Evolutionary conservation across 2,329 filamentous ascomycete genomes (phyloP).

Genomic region (Hypoxylon sp.): DNA sequence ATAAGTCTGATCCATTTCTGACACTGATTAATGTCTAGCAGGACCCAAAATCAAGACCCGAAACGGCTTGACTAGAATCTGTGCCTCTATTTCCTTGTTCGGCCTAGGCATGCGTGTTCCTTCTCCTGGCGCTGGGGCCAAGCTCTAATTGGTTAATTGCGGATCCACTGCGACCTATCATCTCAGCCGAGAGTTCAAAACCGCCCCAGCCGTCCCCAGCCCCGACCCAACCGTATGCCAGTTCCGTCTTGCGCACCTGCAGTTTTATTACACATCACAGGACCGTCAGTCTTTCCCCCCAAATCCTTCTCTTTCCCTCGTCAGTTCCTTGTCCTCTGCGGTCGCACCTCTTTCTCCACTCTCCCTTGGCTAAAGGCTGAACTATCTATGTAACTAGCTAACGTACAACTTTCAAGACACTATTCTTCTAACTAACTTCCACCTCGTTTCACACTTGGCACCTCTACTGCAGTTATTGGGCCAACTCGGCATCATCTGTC

Average conservation of each 20-base stretch:
- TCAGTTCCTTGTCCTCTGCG: constrained; percentile 28
- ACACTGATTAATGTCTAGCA: neutral
- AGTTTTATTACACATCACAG: constrained; percentile 41
- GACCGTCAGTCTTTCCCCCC: constrained; percentile 25
- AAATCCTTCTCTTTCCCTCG: constrained; percentile 25
- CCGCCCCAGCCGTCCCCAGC: constrained; percentile 33
- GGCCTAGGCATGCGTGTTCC: constrained; percentile 25
- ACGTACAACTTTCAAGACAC: constrained; percentile 32
- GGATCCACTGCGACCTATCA: constrained; percentile 33
- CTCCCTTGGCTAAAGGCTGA: constrained; percentile 36
- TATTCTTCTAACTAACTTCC: constrained; percentile 36
- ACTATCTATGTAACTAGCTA: constrained; percentile 24
- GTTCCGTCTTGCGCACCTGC: constrained; percentile 30
- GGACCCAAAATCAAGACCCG: constrained; percentile 37
- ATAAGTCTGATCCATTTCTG: neutral
- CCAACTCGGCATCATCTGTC: constrained; percentile 31
- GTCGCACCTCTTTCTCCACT: constrained; percentile 45
- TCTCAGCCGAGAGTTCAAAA: constrained; percentile 29
- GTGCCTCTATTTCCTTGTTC: constrained; percentile 34
- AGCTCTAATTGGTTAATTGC: constrained; percentile 34
- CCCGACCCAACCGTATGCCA: constrained; percentile 28
- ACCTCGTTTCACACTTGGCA: constrained; percentile 33
- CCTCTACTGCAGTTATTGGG: constrained; percentile 16
- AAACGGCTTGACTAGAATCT: constrained; percentile 31
- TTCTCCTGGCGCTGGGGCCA: constrained; percentile 20